Base-by-base conservation (phyloP, 2,329 filamentous ascomycete species). In the Sordariomycetes sp. region DNA sequence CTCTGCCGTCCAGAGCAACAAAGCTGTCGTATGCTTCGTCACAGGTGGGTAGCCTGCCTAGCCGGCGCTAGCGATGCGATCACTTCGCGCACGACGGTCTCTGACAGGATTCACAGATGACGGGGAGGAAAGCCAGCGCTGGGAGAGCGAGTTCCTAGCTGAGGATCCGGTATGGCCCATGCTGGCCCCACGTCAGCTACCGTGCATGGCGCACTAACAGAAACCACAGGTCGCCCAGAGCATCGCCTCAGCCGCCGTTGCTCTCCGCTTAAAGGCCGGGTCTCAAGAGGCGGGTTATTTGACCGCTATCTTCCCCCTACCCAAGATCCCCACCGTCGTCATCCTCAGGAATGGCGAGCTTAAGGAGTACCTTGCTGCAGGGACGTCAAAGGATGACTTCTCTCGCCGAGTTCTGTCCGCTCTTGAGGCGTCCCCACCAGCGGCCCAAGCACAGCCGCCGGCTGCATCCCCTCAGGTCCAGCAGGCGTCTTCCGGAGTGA, bases 1-100 rank as follows among this genome's bases (percentile, higher is more conserved):
- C 35, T 76, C 82, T 22, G 90, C 92, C 14, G 79, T 97, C 7
- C 80, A 83, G 60, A 78, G 92, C 69, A 76, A 82, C 60, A 95
- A 93, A 71, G 79, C 88, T 20, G 88, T 97, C 0, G 81, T 89
- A 34, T 96, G 90, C 73, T 95, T 97, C 71, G 86, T 96, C 35
- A 83, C 85, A 67, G 87, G 89, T 90, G 71, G 63, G 76, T 63
- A 24, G 14, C n/a, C 46, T 50, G 46, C 12, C 20, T 2, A 8
- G 46, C n/a, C 11, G n/a, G 46, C 12, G 18, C 18, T 24, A 11
- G 20, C 62, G 59, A 18, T 53, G 12, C 40, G n/a, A 28, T 24
- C 7, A 20, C 6, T 20, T 22, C 20, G 54, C 14, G 7, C 18
- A 6, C 25, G 20, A 25, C 11, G n/a, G 54, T 14, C 24, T 4